Evolutionary conservation across 371 early-diverging fungal species (phyloP).

Genomic region (Mucor mucedo): DNA sequence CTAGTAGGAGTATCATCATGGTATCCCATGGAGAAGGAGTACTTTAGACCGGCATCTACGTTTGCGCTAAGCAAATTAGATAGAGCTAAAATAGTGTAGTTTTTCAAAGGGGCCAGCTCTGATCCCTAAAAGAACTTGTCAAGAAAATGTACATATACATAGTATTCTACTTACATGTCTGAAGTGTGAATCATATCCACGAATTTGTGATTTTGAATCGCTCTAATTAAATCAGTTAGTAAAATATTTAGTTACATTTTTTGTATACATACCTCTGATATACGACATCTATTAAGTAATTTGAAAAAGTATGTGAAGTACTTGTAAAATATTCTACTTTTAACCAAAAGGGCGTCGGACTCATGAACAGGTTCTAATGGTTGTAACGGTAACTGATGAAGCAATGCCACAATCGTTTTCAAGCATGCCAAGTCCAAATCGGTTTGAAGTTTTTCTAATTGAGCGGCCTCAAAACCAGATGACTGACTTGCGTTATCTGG

Average conservation of each 20-base stretch:
- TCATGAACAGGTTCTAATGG: conserved; percentile 66
- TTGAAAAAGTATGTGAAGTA: conserved; percentile 87
- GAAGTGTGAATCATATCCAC: conserved; percentile 12
- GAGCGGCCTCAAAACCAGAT: conserved; percentile 43
- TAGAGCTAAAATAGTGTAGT: conserved; percentile 80
- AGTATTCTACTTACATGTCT: conserved; percentile 7
- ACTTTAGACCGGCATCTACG: conserved; percentile 85
- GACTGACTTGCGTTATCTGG: conserved; percentile 24
- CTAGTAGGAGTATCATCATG: conserved; percentile 85
- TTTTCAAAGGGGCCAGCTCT: conserved; percentile 69
- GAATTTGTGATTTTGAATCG: conserved; percentile 19
- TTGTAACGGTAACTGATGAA: conserved; percentile 82
- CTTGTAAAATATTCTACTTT: conserved; percentile 75
- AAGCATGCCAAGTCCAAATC: conserved; percentile 83
- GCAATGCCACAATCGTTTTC: conserved; percentile 76
- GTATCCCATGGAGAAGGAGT: conserved; percentile 86
- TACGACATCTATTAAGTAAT: conserved; percentile 78
- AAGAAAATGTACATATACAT: background rate
- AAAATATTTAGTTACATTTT: background rate
- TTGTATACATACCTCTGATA: conserved; percentile 45
- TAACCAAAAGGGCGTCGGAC: conserved; percentile 61
- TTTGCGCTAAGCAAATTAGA: conserved; percentile 88
- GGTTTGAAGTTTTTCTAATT: conserved; percentile 64
- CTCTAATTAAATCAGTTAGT: conserved; percentile 10
- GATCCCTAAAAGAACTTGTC: conserved; percentile 34